phyloP scores from a whole-genome alignment of 177 flowering plant species.

The Vitis hybrid region DNA sequence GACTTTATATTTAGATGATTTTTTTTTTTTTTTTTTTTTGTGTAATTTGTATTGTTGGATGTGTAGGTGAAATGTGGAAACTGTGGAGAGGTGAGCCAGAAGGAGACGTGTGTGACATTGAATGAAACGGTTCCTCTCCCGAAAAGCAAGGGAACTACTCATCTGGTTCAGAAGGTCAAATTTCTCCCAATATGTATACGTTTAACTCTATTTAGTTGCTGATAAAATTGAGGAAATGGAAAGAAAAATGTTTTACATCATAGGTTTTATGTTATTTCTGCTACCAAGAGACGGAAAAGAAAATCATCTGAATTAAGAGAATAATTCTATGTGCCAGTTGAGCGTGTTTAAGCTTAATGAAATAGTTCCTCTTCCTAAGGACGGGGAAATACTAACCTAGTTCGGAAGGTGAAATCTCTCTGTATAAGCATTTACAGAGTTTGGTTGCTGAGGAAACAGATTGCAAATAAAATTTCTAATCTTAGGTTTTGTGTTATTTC shows the following conservation, averaged over 20 bases:
- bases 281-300: not conserved
- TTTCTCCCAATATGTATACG: not conserved
- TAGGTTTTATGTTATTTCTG: not conserved
- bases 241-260: not conserved
- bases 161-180: slow-evolving; percentile 75
- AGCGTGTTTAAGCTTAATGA: too few species aligned
- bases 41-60: not conserved
- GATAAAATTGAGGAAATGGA: not conserved
- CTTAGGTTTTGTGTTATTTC: not conserved
- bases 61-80: slow-evolving; percentile 77
- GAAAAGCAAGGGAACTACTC: slow-evolving; percentile 40
- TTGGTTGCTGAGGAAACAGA: too few species aligned
- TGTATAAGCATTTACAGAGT: too few species aligned
- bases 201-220: not conserved
- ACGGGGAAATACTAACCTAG: too few species aligned
- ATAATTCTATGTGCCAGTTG: too few species aligned
- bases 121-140: slow-evolving; percentile 60
- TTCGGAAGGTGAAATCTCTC: too few species aligned
- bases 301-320: too few species aligned
- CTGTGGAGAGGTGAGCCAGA: slow-evolving; percentile 80
- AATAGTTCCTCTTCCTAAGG: too few species aligned
- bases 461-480: too few species aligned
- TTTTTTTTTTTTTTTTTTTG: not conserved
- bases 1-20: not conserved
- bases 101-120: slow-evolving; percentile 62